Conservation (phyloP, 805 yeast species). For the Debaryomyces prosopidis region DNA sequence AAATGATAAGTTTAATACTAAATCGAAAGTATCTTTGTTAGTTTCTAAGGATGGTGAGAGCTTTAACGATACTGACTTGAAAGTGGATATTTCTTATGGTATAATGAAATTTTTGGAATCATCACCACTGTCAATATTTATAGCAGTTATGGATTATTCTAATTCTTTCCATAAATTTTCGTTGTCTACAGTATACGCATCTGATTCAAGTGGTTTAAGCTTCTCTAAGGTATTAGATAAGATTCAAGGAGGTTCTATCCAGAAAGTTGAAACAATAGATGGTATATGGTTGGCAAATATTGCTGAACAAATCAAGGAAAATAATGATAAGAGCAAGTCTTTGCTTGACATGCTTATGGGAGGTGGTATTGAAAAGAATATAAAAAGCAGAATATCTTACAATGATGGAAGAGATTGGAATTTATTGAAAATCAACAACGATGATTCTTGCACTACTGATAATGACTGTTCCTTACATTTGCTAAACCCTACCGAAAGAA, state of each 20-base stretch:
- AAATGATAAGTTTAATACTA: constrained; percentile 41
- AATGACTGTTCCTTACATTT: constrained; percentile 53
- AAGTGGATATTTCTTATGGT: constrained; percentile 36
- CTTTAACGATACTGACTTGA: constrained; percentile 42
- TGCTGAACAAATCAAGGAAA: constrained; percentile 13
- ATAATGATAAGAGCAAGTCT: constrained; percentile 19
- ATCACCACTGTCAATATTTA: constrained; percentile 33
- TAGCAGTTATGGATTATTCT: constrained; percentile 25
- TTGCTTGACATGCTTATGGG: constrained; percentile 26
- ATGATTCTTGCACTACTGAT: constrained; percentile 38
- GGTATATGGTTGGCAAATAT: constrained; percentile 61
- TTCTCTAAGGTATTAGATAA: constrained; percentile 47
- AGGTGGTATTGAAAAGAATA: constrained; percentile 12
- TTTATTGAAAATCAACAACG: constrained; percentile 45
- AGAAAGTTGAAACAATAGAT: constrained; percentile 52
- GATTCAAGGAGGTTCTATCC: constrained; percentile 42
- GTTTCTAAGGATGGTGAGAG: constrained; percentile 48
- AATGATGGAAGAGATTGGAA: constrained; percentile 60
- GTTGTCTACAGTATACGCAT: constrained; percentile 42
- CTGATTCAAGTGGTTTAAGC: constrained; percentile 59
- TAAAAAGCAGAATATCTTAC: constrained; percentile 42
- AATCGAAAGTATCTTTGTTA: constrained; percentile 39
- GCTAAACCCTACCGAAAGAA: constrained; percentile 27
- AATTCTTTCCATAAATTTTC: constrained; percentile 9
- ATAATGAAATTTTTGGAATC: constrained; percentile 39